Evolutionary conservation across 352 stramenopile species (phyloP), one percentile per base, ranked within the genome.

Genomic region (Elongisporangium undulatum): DNA sequence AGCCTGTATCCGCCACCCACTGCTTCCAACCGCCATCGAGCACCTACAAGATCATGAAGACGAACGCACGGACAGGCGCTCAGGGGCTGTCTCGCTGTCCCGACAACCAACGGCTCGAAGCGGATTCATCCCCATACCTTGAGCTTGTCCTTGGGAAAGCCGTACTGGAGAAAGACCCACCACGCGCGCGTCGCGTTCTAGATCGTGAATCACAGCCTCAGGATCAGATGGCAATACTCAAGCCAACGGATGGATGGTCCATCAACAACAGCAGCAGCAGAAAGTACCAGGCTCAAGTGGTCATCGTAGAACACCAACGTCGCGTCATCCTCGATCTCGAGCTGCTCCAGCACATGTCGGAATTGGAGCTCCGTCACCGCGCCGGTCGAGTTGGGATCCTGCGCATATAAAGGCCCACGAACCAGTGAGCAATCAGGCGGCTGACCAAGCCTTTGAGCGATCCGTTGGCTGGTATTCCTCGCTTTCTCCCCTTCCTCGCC

Each of bases 261-360:
- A 29, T 23, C 20, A 20, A 9, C 20, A 39, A 16, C 16, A 13
- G 22, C 21, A 34, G 24, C 53, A 38, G 0, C 19, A 51, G 4
- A 34, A 55, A 61, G 21, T 67, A 88, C 78, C 52, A 92, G 69
- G 54, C 81, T 83, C 49, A 83, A 71, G 23, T 87, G 68, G 49
- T 94, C 81, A 61, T 92, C 84, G 64, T 94, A 94, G 53, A 94
- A 89, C 16, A 94, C 82, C 17, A 94, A 58, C 48, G 77, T 89
- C 20, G 67, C 72, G 51, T 86, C 68, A 13, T 65, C 67, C 8
- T 77, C 65, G 23, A 90, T 61, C 17, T 74, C 60, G 41, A 91
- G 38, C 21, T 69, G 58, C 29, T 83, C 68, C 19, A 88, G 21
- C 4, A 82, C 45, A 49, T 79, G 63, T 26, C 61, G 19, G 61